Evolutionary conservation across 768 basidiomycete genomes (phyloP).

Genomic region (Xanthoconium stramineum): DNA sequence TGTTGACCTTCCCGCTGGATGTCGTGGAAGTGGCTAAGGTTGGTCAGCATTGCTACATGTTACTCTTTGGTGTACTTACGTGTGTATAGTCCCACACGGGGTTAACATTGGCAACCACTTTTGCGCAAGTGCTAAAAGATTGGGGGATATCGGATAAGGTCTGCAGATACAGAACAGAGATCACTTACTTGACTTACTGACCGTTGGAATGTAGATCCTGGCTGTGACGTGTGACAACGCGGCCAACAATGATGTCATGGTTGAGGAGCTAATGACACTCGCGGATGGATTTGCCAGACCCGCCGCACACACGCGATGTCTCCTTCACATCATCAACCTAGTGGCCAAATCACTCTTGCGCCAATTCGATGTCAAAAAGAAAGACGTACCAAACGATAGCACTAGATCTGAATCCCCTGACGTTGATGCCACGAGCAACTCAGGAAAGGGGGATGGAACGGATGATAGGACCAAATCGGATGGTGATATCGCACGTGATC

Average conservation of each 20-base stretch:
- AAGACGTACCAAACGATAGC: too few relatives aligned
- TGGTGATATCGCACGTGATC: too few relatives aligned
- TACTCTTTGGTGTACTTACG: too few relatives aligned
- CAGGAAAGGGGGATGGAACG: too few relatives aligned
- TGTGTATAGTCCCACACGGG: neutral
- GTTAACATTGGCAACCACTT: neutral
- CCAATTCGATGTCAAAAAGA: neutral
- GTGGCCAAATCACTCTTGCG: neutral
- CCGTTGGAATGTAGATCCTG: too few relatives aligned
- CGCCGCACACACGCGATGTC: neutral
- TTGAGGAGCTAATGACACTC: neutral
- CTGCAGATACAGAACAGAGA: too few relatives aligned
- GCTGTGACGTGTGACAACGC: constrained; percentile 9
- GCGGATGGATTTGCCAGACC: neutral
- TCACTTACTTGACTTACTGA: too few relatives aligned
- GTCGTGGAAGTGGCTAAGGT: too few relatives aligned
- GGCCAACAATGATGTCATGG: constrained; percentile 37
- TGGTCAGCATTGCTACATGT: too few relatives aligned
- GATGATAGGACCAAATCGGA: too few relatives aligned
- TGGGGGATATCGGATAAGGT: neutral
- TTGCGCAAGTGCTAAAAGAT: neutral
- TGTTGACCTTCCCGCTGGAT: neutral
- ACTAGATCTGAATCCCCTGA: too few relatives aligned
- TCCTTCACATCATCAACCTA: neutral
- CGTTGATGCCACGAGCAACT: too few relatives aligned